These are phyloP conservation scores for Phytophthora tentaculata DNA, from an alignment of 352 stramenopile genomes.

Conservation along the genomic window DNA sequence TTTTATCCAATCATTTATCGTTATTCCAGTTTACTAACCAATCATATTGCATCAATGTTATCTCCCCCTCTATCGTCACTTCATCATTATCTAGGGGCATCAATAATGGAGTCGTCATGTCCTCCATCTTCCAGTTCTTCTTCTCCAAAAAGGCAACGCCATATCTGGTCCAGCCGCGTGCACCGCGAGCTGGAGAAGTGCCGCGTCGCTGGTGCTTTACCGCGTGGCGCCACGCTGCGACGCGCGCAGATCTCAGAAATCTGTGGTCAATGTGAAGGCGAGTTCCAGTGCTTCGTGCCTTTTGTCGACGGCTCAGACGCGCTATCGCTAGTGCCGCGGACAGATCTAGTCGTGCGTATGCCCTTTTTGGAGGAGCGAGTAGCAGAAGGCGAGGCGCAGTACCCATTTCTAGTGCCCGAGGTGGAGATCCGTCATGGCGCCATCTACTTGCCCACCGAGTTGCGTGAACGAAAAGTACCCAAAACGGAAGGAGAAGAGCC, in stretches of 20 bases:
- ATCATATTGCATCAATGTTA: constrained; percentile 16
- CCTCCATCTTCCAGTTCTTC: constrained; percentile 15
- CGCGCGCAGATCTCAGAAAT: constrained; percentile 55
- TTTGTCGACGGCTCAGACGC: constrained; percentile 78
- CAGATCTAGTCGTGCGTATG: constrained; percentile 61
- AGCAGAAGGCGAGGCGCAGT: constrained; percentile 50
- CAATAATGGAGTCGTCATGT: constrained; percentile 31
- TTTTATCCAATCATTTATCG: constrained; percentile 20
- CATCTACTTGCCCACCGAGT: constrained; percentile 58
- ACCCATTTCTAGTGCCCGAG: constrained; percentile 62
- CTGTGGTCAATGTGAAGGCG: constrained; percentile 49
- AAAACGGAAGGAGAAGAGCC: constrained; percentile 25
- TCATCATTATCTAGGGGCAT: constrained; percentile 4
- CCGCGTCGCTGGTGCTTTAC: constrained; percentile 30
- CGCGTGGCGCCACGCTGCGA: constrained; percentile 53
- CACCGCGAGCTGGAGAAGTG: constrained; percentile 83
- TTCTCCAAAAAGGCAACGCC: constrained; percentile 52
- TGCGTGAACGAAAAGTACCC: constrained; percentile 39
- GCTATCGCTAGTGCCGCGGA: constrained; percentile 67
- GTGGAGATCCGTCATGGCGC: constrained; percentile 55
- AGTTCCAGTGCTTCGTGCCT: constrained; percentile 80
- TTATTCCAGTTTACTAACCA: constrained; percentile 10
- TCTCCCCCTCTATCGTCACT: constrained; percentile 24
- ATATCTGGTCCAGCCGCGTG: constrained; percentile 77
- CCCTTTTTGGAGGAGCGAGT: constrained; percentile 45